Evolutionary conservation across 2,329 filamentous ascomycete species (phyloP), one percentile per base, ranked within the genome.

Genomic region (Plenodomus biglobosus): DNA sequence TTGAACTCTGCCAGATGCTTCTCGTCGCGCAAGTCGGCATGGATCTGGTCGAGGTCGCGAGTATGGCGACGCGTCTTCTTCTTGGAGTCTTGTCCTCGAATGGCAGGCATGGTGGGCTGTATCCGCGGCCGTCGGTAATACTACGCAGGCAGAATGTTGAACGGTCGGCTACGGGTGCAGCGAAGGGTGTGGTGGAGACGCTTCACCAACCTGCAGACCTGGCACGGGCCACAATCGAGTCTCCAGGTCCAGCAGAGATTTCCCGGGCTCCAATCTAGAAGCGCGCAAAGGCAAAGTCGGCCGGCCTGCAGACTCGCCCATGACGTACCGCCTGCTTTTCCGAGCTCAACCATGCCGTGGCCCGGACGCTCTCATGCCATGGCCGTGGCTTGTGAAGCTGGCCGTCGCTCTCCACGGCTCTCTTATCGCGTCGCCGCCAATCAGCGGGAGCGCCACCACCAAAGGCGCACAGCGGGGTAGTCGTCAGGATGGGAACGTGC

Each of bases 21-120:
- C 17, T 89, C 82, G 24, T 86, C 88, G 55, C 80, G 77, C 47
- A 96, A 75, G 72, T 99, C 94, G 57, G 85, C 84, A 68, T 92
- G 85, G 73, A 97, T 85, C 76, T 97, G 92, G 73, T 99, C 94
- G 66, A 96, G 80, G 73, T 95, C 92, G 73, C 94, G 94, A 65
- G 64, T 76, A 56, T 75, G 67, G 39, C 73, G 70, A 40, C 74
- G 69, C 51, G 76, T 76, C 71, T 78, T 78, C 61, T 74, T 75
- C 62, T 77, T 77, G 32, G 74, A 77, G 48, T 78, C 69, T 45
- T 73, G 62, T 57, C 77, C 77, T 46, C 77, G 71, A 53, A 79
- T 78, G 50, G 76, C 76, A 51, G 77, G 77, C 77, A 79, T 79
- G 52, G 49, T 68, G 65, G 39, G 48, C 38, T 45, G 53, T 56